Evolutionary conservation across 129 eudicot genomes (phyloP).

Genomic region (Tagetes patula): DNA sequence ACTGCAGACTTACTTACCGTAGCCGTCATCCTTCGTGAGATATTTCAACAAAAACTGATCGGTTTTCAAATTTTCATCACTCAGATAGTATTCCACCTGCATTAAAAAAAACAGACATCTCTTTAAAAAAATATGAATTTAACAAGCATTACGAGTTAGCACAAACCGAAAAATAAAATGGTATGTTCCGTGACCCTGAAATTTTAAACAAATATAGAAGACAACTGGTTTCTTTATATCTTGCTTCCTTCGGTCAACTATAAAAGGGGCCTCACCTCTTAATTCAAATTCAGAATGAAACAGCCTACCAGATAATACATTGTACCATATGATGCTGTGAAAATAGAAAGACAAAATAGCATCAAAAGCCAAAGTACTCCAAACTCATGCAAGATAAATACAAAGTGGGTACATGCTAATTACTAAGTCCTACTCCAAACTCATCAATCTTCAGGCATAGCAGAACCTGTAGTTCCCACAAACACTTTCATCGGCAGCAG

Average conservation of each 20-base stretch:
- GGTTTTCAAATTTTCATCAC: slow-evolving; percentile 73
- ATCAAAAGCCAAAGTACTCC: too few species aligned
- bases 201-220: not conserved
- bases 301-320: slow-evolving; percentile 14
- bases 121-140: not conserved
- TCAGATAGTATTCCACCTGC: slow-evolving; percentile 83
- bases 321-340: slow-evolving; percentile 9
- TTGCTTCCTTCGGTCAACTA: slow-evolving; percentile 9
- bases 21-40: slow-evolving; percentile 62
- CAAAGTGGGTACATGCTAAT: slow-evolving; percentile 11
- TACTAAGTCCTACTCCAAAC: not conserved
- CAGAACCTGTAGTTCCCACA: not conserved
- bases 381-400: not conserved
- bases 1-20: slow-evolving; percentile 42
- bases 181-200: not conserved
- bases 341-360: not conserved
- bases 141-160: not conserved
- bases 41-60: slow-evolving; percentile 72
- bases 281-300: not conserved
- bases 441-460: not conserved
- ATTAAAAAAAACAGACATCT: slow-evolving; percentile 12
- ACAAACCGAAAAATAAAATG: not conserved
- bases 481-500: not conserved
- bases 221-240: not conserved
- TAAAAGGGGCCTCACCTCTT: not conserved